Evolutionary conservation across 495 filamentous ascomycete species (phyloP), one percentile per base, ranked within the genome.

Genomic region (Daldinia bambusicola): DNA sequence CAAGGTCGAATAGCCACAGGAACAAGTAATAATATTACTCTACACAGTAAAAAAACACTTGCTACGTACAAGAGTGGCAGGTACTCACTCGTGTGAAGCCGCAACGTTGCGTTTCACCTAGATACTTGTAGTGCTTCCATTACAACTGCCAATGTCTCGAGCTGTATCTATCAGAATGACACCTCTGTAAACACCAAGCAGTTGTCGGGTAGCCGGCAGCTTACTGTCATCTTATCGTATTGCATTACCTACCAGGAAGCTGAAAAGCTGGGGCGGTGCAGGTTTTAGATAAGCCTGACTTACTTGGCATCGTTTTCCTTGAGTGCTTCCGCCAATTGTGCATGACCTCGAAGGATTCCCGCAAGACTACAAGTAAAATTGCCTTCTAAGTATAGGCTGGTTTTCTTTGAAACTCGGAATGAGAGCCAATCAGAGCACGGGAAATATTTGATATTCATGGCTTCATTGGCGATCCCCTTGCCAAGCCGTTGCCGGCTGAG

Each of bases 241-340:
- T 40, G 13, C 5, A 53, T 40, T 22, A 34, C 36, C 32, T 22
- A 57, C 55, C 55, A 13, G 40, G 55, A 38, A 18, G n/a, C 32
- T 38, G 55, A 8, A 57, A 8, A n/a, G 43, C 16, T 45, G 60
- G 43, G 60, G 60, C 43, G 52, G 53, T 53, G 66, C 26, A 34
- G 6, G 60, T 51, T 61, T 30, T 26, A 63, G 34, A 60, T 52
- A 63, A 60, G 43, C 52, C 50, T 37, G 13, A 41, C 20, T 40
- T 48, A 4, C 69, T 71, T 67, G 69, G 69, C 69, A 56, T 13
- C 26, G 3, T 8, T 12, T 16, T n/a, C 26, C 41, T 20, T 41
- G n/a, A 60, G 7, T 22, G 30, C 12, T 13, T 20, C 38, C 30
- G 30, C 43, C 53, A 53, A 52, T 31, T 34, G 51, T 63, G 52